Evolutionary conservation across 192 early-diverging fungal genomes (phyloP), one percentile per base, ranked within the genome.

Genomic region (Coemansia biformis): DNA sequence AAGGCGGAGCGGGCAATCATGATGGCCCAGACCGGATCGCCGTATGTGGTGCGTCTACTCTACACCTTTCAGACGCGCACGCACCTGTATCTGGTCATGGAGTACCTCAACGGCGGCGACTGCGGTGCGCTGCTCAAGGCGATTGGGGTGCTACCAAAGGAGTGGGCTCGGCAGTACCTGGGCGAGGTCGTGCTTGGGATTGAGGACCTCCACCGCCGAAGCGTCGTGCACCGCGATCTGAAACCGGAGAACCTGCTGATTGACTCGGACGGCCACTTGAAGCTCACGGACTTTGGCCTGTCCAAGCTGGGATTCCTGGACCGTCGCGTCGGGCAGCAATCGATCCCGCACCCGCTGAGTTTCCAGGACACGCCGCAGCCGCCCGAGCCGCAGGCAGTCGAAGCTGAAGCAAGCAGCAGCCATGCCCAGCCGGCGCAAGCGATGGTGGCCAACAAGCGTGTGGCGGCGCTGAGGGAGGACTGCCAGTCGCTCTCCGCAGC

Each of bases 271-370:
- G 91, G 91, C 0, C 91, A 94, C 57, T 75, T 93, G 59, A 94
- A 94, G 55, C 57, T 94, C 23, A 90, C 89, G 9, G 93, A 96
- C 55, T 96, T 96, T 88, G 93, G 93, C 4, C 76, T 96, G 17
- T 66, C 62, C 8, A 65, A 57, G 36, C 57, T 73, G 1, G 69
- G 69, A 1, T 73, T 66, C 48, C 52, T 71, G 17, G 68, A 61
- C n/a, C 60, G 68, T 2, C 55, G 68, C 9, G 68, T 71, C 7
- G 61, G 63, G 22, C 68, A 71, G 48, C 57, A 63, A 29, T 29
- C 51, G 13, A 13, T 55, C 13, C 38, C 37, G 19, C 44, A 53
- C 17, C 22, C 42, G 7, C 13, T 43, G 29, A 30, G 37, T 7
- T 7, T 21, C 15, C 34, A 37, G 23, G 23, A 15, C 24, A 9